Conservation (phyloP, 345 rosid species). For the Eucalyptus urophylla region DNA sequence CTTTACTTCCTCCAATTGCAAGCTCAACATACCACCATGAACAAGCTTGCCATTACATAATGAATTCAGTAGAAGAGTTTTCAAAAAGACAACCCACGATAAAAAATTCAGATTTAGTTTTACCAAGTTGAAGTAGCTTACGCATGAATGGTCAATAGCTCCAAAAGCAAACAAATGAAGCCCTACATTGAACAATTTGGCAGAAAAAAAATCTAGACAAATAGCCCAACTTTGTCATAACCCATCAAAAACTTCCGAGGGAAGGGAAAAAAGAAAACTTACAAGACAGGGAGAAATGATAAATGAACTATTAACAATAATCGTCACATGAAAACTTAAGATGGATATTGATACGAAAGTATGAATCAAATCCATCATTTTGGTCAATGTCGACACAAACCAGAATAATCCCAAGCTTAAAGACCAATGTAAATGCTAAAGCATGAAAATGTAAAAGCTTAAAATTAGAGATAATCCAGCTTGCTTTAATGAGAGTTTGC, state of each 20-base stretch:
- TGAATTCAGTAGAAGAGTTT: too few relatives aligned
- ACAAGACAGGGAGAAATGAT: not conserved
- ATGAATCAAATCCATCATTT: not conserved
- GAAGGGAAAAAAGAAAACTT: not conserved
- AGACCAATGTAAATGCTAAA: not conserved
- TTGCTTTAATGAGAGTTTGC: not conserved
- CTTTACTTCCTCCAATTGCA: too few relatives aligned
- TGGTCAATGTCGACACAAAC: not conserved
- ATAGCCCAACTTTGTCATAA: too few relatives aligned
- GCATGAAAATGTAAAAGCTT: not conserved
- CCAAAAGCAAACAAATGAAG: too few relatives aligned
- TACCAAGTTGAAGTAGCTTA: too few relatives aligned
- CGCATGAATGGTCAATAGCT: too few relatives aligned
- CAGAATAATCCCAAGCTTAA: not conserved
- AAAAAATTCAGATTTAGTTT: too few relatives aligned
- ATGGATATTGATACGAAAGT: not conserved
- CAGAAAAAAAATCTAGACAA: too few relatives aligned
- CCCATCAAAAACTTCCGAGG: not conserved
- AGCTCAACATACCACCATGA: too few relatives aligned
- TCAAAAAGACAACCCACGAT: fast-evolving
- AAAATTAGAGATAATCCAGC: not conserved
- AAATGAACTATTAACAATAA: not conserved
- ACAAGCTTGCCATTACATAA: too few relatives aligned
- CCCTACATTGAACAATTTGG: too few relatives aligned
- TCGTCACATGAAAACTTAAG: not conserved